Evolutionary conservation across 139 green algal genomes (phyloP).

Genomic region (Chlorella sp.): DNA sequence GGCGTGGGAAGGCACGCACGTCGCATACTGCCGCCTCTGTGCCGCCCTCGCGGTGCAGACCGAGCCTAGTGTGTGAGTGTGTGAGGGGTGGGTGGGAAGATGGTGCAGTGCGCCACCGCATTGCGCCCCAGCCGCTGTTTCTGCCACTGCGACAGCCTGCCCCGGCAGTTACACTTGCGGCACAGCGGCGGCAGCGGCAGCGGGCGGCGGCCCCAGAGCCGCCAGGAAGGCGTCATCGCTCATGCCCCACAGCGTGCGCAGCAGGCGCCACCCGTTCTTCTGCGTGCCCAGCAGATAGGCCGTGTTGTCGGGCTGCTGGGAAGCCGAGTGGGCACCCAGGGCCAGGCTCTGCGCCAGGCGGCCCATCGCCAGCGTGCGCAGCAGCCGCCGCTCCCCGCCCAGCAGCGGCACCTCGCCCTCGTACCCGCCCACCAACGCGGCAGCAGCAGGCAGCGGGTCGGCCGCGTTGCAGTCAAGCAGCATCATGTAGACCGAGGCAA

Average conservation of each 20-base stretch:
- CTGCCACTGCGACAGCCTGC: no score
- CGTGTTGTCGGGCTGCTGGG: background rate
- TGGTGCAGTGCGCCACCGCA: no score
- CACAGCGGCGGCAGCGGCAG: background rate
- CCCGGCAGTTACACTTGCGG: background rate
- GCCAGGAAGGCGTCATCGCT: conserved; percentile 1
- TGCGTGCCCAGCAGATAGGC: conserved; percentile 36
- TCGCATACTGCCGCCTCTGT: no score
- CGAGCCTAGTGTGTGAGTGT: no score
- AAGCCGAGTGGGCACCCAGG: background rate
- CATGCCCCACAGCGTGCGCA: conserved; percentile 38
- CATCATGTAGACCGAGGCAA: background rate
- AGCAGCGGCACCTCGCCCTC: conserved; percentile 1
- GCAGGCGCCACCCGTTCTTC: conserved; percentile 34
- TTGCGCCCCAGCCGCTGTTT: no score
- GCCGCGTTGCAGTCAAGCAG: background rate
- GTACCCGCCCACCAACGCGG: conserved; percentile 16
- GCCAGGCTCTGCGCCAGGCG: conserved; percentile 27
- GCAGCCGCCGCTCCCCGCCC: background rate
- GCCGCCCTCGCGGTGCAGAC: no score
- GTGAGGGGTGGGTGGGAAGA: no score
- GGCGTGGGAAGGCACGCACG: no score
- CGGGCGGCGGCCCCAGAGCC: background rate
- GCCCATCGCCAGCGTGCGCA: conserved; percentile 35
- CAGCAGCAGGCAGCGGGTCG: conserved; percentile 8